Percentiles rank a stretch among this genome's conserved stretches.
These are phyloP conservation scores for Phaseolus coccineus DNA, from an alignment of 331 rosid species.

Conservation along the genomic window DNA sequence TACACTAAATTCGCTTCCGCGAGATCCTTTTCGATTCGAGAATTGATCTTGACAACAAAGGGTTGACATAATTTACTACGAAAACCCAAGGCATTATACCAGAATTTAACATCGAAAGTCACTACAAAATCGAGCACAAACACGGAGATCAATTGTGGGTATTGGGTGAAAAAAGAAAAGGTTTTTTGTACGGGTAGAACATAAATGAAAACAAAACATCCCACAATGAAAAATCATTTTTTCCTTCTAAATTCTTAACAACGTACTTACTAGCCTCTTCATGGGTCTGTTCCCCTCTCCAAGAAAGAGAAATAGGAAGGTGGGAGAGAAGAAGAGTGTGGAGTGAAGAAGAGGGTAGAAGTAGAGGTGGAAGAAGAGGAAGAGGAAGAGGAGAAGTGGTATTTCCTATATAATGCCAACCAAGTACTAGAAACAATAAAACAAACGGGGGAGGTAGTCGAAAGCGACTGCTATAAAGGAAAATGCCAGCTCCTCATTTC, in stretches of 20 bases:
- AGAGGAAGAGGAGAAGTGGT: conserved; percentile 23
- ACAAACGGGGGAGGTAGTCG: conserved; percentile 42
- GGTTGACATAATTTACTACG: conserved; percentile 4
- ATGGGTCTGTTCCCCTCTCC: conserved; percentile 43
- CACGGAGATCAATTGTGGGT: conserved; percentile 34
- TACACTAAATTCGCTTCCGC: conserved; percentile 4
- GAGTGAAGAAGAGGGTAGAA: conserved; percentile 27
- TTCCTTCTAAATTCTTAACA: conserved; percentile 33
- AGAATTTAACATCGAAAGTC: conserved; percentile 30
- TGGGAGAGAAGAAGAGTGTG: conserved; percentile 11
- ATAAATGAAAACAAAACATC: conserved; percentile 21
- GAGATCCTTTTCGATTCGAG: conserved; percentile 13
- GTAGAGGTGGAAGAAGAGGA: neutral
- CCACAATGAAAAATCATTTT: neutral
- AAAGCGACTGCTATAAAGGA: conserved; percentile 53
- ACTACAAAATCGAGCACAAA: conserved; percentile 9
- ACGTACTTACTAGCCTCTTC: conserved; percentile 82
- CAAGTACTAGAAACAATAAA: conserved; percentile 45
- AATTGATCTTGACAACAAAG: conserved; percentile 20
- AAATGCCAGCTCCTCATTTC: conserved; percentile 52
- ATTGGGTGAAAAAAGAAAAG: neutral
- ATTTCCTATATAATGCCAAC: conserved; percentile 51
- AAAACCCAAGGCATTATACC: conserved; percentile 33
- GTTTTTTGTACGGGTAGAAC: neutral
- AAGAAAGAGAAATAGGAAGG: conserved; percentile 13